Percentiles rank a stretch among this genome's conserved stretches.
These are phyloP conservation scores for Pseudogymnoascus sp. DNA, from an alignment of 2,329 filamentous ascomycete genomes.

Conservation along the genomic window DNA sequence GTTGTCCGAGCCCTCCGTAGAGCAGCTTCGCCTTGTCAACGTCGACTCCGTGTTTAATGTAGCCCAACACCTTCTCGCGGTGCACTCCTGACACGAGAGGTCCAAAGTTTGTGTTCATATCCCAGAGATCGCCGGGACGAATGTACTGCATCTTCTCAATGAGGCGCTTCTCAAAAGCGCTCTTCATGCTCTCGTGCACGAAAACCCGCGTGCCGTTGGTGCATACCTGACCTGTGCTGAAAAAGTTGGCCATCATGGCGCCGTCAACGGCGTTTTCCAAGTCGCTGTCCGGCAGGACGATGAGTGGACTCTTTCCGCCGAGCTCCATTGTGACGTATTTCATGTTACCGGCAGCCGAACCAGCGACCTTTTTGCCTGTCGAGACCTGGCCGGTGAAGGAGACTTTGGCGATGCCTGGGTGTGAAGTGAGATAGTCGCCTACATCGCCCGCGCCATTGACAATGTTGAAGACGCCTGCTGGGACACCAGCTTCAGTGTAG, in stretches of 20 bases:
- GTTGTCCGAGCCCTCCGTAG: constrained; percentile 58
- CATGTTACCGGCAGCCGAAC: constrained; percentile 66
- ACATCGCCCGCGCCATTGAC: constrained; percentile 73
- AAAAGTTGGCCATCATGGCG: constrained; percentile 92
- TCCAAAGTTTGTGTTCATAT: constrained; percentile 70
- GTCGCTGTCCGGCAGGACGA: constrained; percentile 73
- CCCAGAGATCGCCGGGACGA: constrained; percentile 64
- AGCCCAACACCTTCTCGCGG: constrained; percentile 66
- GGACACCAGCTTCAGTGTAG: constrained; percentile 70
- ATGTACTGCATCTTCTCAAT: constrained; percentile 62
- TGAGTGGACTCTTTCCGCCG: constrained; percentile 74
- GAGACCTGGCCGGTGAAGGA: constrained; percentile 83
- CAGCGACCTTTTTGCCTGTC: constrained; percentile 75
- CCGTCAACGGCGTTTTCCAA: constrained; percentile 75
- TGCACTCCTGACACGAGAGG: constrained; percentile 70
- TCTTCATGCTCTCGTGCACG: constrained; percentile 58
- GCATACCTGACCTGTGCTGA: constrained; percentile 83
- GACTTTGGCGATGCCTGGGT: constrained; percentile 71
- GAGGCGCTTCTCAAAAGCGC: constrained; percentile 59
- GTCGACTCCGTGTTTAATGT: constrained; percentile 68
- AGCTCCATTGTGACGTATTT: constrained; percentile 92
- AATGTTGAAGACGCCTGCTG: constrained; percentile 78
- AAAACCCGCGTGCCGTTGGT: constrained; percentile 89
- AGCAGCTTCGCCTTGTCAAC: constrained; percentile 66
- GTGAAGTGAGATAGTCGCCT: constrained; percentile 65